phyloP scores from a whole-genome alignment of 768 basidiomycete genomes.

The Boletus vermiculosoides region DNA sequence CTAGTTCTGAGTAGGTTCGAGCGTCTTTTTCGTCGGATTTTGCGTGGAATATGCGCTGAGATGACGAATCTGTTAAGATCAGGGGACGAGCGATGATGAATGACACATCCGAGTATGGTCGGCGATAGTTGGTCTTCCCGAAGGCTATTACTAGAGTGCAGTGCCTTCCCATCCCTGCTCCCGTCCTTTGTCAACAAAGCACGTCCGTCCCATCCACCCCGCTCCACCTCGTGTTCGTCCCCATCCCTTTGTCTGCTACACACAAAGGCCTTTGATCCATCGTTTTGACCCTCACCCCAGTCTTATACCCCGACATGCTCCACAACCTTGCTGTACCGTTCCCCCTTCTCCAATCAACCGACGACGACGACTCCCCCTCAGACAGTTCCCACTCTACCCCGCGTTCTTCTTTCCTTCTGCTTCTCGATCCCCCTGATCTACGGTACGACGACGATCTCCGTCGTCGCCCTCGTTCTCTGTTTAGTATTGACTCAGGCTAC shows the following conservation, averaged over 20 bases:
- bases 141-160: slow-evolving; percentile 19
- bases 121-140: slow-evolving; percentile 12
- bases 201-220: background rate
- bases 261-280: slow-evolving; percentile 27
- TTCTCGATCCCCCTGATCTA: slow-evolving; percentile 1
- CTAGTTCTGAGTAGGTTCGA: background rate
- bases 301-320: slow-evolving; percentile 25
- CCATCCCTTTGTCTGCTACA: slow-evolving; percentile 22
- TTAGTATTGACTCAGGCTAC: slow-evolving; percentile 32
- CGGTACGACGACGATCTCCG: background rate
- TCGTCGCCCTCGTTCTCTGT: slow-evolving; percentile 20
- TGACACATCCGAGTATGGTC: slow-evolving; percentile 6
- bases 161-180: slow-evolving; percentile 3
- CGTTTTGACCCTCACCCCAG: slow-evolving; percentile 22
- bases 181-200: slow-evolving; percentile 9
- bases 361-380: slow-evolving; percentile 13
- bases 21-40: background rate
- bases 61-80: slow-evolving; percentile 10
- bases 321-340: slow-evolving; percentile 9
- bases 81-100: slow-evolving; percentile 6
- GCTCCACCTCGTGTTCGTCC: slow-evolving; percentile 2
- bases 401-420: slow-evolving; percentile 18
- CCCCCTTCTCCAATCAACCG: slow-evolving; percentile 9
- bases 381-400: slow-evolving; percentile 18
- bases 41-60: background rate